These are phyloP conservation scores for Kurtzmaniella quercitrusa DNA, from an alignment of 1,139 yeast genomes.

Conservation along the genomic window DNA sequence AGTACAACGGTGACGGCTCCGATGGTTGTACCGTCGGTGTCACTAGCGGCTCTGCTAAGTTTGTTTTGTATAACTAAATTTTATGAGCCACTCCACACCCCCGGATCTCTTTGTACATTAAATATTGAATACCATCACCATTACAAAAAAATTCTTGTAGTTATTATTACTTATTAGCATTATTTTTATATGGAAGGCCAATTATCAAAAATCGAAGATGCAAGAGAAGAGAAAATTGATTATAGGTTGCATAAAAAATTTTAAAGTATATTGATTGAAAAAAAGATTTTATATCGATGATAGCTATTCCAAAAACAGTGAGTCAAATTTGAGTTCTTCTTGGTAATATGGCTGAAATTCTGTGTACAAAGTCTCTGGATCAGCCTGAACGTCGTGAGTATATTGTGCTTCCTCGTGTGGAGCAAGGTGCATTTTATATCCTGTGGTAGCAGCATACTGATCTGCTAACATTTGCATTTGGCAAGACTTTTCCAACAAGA, in stretches of 20 bases:
- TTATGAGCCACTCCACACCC: conserved; percentile 1
- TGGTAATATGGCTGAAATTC: conserved; percentile 64
- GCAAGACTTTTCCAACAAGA: conserved; percentile 66
- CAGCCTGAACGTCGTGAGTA: conserved; percentile 58
- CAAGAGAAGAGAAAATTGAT: background rate
- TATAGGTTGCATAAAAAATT: too few species aligned
- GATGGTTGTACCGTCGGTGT: conserved; percentile 96
- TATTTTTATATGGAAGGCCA: too few species aligned
- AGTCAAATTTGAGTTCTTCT: conserved; percentile 20
- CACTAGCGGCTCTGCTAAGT: conserved; percentile 72
- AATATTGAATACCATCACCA: background rate
- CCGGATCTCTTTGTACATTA: background rate
- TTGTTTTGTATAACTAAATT: conserved; percentile 45
- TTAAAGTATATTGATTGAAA: too few species aligned
- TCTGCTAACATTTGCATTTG: conserved; percentile 69
- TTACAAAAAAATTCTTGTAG: background rate
- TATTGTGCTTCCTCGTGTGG: conserved; percentile 67
- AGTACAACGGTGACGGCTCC: conserved; percentile 59
- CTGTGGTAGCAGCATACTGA: background rate
- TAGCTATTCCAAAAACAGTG: background rate
- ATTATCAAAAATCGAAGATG: background rate
- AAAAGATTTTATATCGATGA: too few species aligned
- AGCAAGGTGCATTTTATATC: conserved; percentile 49
- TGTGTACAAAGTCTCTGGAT: conserved; percentile 64
- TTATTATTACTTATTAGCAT: background rate